These are phyloP conservation scores for Aspergillus cavernicola DNA, from an alignment of 495 filamentous ascomycete genomes.

Conservation along the genomic window DNA sequence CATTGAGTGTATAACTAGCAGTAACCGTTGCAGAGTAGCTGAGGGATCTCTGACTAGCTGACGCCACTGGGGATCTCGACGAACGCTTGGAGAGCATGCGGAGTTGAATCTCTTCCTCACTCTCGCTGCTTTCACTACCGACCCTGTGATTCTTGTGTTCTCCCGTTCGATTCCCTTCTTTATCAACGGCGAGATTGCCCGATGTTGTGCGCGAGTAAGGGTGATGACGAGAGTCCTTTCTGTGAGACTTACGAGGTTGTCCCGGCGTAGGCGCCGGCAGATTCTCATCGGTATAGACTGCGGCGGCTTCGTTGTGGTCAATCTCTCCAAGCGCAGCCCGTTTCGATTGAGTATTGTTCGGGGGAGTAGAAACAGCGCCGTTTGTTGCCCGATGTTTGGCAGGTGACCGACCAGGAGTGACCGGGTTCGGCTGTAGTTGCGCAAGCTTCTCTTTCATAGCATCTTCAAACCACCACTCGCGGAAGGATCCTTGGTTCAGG, in stretches of 20 bases:
- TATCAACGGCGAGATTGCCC: slow-evolving; percentile 36
- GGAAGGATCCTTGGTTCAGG: slow-evolving; percentile 92
- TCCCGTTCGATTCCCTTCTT: slow-evolving; percentile 28
- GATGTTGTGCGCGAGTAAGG: slow-evolving; percentile 49
- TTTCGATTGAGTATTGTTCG: slow-evolving; percentile 67
- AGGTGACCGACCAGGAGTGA: slow-evolving; percentile 71
- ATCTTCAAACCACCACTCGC: slow-evolving; percentile 98
- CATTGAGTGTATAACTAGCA: slow-evolving; percentile 40
- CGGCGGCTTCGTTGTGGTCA: slow-evolving; percentile 66
- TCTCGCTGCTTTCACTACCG: slow-evolving; percentile 55
- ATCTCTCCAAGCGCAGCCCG: slow-evolving; percentile 87
- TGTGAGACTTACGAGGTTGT: slow-evolving; percentile 84
- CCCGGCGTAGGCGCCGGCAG: slow-evolving; percentile 94
- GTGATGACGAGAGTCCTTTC: slow-evolving; percentile 55
- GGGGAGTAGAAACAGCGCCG: slow-evolving; percentile 73
- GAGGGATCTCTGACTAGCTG: slow-evolving; percentile 45
- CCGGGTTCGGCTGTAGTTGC: slow-evolving; percentile 54
- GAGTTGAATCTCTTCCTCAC: slow-evolving; percentile 73
- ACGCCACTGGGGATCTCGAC: slow-evolving; percentile 45
- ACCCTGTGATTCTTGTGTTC: slow-evolving; percentile 36
- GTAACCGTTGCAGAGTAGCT: slow-evolving; percentile 48
- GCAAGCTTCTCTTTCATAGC: slow-evolving; percentile 64
- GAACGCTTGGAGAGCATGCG: slow-evolving; percentile 64
- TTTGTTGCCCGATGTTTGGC: slow-evolving; percentile 50
- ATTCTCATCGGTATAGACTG: slow-evolving; percentile 65